These are phyloP conservation scores for Fusarium succisae DNA, from an alignment of 2,329 filamentous ascomycete species.

Conservation along the genomic window DNA sequence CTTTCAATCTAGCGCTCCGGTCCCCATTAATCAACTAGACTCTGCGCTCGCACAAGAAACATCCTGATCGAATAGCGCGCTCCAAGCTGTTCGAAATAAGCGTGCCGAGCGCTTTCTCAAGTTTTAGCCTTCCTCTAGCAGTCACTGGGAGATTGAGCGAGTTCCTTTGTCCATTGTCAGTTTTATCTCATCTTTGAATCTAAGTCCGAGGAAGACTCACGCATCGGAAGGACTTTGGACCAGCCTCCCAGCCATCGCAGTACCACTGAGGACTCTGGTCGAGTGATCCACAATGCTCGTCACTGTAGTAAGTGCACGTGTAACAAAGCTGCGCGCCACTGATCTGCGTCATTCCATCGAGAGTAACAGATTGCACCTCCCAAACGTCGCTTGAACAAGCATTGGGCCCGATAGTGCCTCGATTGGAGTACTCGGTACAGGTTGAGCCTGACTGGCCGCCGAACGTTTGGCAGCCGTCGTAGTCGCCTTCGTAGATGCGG, in stretches of 20 bases:
- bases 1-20: too few relatives aligned
- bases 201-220: not conserved
- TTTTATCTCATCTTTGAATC: fast-evolving
- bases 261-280: not conserved
- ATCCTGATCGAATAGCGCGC: not conserved
- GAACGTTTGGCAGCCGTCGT: not conserved
- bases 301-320: not conserved
- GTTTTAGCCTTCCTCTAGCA: not conserved
- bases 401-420: not conserved
- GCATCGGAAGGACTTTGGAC: not conserved
- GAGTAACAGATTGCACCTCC: not conserved
- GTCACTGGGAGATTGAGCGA: not conserved
- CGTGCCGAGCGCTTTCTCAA: not conserved
- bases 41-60: not conserved
- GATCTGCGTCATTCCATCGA: not conserved
- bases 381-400: not conserved
- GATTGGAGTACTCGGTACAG: not conserved
- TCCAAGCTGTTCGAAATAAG: too few relatives aligned
- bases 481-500: not conserved
- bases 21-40: too few relatives aligned
- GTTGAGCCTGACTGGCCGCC: not conserved
- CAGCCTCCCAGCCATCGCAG: not conserved
- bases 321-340: not conserved
- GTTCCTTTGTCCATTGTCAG: not conserved
- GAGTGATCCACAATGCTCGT: not conserved